Evolutionary conservation across 768 basidiomycete genomes (phyloP), one percentile per base, ranked within the genome.

Genomic region (Naganishia randhawae): DNA sequence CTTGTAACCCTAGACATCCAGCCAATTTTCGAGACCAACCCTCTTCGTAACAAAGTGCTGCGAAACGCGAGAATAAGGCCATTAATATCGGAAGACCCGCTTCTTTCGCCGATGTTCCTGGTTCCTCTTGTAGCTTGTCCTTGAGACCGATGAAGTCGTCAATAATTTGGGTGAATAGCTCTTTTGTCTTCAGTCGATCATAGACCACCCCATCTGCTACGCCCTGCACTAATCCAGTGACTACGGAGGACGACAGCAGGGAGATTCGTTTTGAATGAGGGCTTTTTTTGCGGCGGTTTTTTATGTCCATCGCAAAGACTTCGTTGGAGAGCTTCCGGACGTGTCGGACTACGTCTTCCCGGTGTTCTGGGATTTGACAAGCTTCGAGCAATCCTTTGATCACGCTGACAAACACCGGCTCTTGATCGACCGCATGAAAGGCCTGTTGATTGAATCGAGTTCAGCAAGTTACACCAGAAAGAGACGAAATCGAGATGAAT

Each of bases 1-100:
- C 86, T 69, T 85, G 85, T 76, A 98, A 89, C 3, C 92, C 95
- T 53, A 82, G 83, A 73, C 90, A 92, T 14, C 92, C 96, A 10
- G 94, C 95, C 74, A 87, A 88, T 80, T 97, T 96, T 65, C 86
- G 84, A 3, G 84, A 84, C 94, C 94, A 96, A 0, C 90, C 84
- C 74, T 93, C 92, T 67, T 96, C 94, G 65, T 93, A 85, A 75
- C 94, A 96, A 29, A 96, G 83, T 2, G 89, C 86, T 50, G 85
- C 87, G 81, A 97, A 90, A 17, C 91, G 87, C 69, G 86, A 86
- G 7, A 90, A 87, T 50, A 98, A 83, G 71, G 92, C 88, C 74
- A 92, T 89, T 55, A 97, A 81, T 39, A 91, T 84, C 32, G 74
- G 68, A 64, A 77, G 62, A 73, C 74, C 69, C 81, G 79, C 32